Evolutionary conservation across 257 asterid species (phyloP).

Genomic region (Przewalskia tangutica): DNA sequence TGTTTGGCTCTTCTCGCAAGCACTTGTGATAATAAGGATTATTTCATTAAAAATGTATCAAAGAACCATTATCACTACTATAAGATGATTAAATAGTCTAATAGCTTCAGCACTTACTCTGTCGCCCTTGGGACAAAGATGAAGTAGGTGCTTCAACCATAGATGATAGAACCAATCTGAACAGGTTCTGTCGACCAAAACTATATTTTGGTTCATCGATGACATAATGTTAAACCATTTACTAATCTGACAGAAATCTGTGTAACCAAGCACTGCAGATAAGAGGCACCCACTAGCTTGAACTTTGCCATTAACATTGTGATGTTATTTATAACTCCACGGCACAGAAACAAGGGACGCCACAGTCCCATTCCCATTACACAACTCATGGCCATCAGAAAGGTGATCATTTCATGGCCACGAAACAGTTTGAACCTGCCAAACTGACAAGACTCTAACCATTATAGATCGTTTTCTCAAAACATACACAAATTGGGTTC

Average conservation of each 20-base stretch:
- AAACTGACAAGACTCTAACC: conserved; percentile 18
- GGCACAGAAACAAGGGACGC: conserved; percentile 26
- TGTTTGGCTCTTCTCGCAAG: not conserved
- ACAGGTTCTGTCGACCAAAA: not conserved
- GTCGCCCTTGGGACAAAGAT: not conserved
- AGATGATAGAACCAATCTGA: not conserved
- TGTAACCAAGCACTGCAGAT: not conserved
- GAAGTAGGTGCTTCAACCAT: not conserved
- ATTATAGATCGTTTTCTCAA: conserved; percentile 35
- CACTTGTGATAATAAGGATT: not conserved
- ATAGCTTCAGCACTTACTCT: not conserved
- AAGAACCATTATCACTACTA: not conserved
- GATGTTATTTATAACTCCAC: conserved; percentile 7
- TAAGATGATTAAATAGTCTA: not conserved
- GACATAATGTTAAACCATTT: not conserved
- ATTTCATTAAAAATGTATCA: not conserved
- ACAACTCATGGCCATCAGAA: conserved; percentile 24
- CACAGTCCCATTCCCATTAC: conserved; percentile 43
- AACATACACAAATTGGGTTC: conserved; percentile 17
- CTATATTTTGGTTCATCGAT: not conserved
- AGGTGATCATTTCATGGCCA: conserved; percentile 24
- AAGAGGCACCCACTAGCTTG: conserved; percentile 2
- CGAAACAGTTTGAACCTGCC: conserved; percentile 23
- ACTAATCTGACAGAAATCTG: not conserved
- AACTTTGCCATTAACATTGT: conserved; percentile 6